Evolutionary conservation across 164 flowering plant species (phyloP), one percentile per base, ranked within the genome.

Genomic region (Euptelea pleiosperma): DNA sequence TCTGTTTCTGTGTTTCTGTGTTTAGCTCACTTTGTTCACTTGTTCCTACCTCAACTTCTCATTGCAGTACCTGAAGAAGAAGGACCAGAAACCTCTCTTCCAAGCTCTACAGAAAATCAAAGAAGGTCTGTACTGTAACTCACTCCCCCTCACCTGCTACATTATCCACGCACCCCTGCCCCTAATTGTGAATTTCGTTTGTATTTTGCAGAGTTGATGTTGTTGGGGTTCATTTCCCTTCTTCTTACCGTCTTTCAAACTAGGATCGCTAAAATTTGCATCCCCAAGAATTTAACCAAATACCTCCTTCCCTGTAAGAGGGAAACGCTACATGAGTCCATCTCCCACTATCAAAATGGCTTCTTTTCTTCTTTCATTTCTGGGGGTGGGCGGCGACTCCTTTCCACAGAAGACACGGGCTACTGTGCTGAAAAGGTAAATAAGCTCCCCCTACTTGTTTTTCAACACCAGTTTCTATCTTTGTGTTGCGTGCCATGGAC

Each of bases 201-300:
- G n/a, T n/a, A 6, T 26, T 14, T 31, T 64, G 72, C 87, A 89
- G 96, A 89, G 77, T 67, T 89, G 83, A 86, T 89, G 96, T 61
- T 89, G 36, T 43, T 89, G 80, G 93, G 96, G 41, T 89, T 89
- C 66, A 84, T 89, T 49, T 86, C 96, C 2, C 75, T 89, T 57
- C 70, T 89, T 14, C 63, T 89, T 46, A 75, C 87, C 0, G 87
- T 84, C 0, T 70, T 61, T 22, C 86, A 86, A 70, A 60, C 29
- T 5, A 12, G 62, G 14, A 83, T 89, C 12, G 56, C 61, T 15
- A 72, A 53, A 52, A 63, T 83, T 11, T 89, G 97, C 61, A 73
- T 89, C 10, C 57, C 85, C 0, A 39, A 69, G 40, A 10, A 57
- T 30, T 66, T 72, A 24, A 66, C 71, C 5, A 7, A 43, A 8